Base-by-base conservation (phyloP, 2,329 filamentous ascomycete species). In the Elsinoe ampelina region DNA sequence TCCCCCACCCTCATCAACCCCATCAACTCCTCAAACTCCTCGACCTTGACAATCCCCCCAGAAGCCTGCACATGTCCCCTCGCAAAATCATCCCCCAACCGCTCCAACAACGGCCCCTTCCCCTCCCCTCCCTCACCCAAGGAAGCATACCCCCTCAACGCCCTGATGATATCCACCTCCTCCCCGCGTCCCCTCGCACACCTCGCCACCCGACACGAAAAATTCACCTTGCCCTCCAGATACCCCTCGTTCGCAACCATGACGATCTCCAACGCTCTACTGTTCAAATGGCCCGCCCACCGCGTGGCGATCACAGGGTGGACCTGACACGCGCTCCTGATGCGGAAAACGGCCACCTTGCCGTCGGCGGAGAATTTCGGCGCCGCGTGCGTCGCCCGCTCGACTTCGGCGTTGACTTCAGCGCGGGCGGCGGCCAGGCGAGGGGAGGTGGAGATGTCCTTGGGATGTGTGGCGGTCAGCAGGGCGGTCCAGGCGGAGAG, bases 161-260 rank as follows among this genome's bases (percentile, higher is more conserved):
- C 76, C 62, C 79, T 74, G 54, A 86, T 85, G 55, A 86, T 84
- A 58, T 86, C 79, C 8, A 86, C 79, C 1, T 80, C 78, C 2
- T 77, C 75, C 13, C 81, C 76, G 26, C 74, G 71, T 13, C 68
- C 73, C 58, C 77, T 70, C 1, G 82, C 83, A 58, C 76, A 78
- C 47, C 77, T 73, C 0, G 83, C 76, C 5, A 86, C 70, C 1
- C 84, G 77, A 60, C 84, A 86, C 1, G 80, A 84, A 68, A 87
- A 87, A 63, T 85, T 84, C 20, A 87, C 82, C 66, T 80, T 77
- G 1, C 74, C 81, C 0, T 79, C 76, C 0, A 84, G 65, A 61
- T 86, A 87, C 0, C 83, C 83, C 57, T 82, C 79, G 57, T 87
- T 87, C 0, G 83, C 84, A 3, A 83, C 82, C 61, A 86, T 73